A percentile compares a stretch with the other conserved stretches of the same genome.
These are phyloP conservation scores for Aspergillus aculeatinus DNA, from an alignment of 2,329 filamentous ascomycete genomes.

Conservation along the genomic window DNA sequence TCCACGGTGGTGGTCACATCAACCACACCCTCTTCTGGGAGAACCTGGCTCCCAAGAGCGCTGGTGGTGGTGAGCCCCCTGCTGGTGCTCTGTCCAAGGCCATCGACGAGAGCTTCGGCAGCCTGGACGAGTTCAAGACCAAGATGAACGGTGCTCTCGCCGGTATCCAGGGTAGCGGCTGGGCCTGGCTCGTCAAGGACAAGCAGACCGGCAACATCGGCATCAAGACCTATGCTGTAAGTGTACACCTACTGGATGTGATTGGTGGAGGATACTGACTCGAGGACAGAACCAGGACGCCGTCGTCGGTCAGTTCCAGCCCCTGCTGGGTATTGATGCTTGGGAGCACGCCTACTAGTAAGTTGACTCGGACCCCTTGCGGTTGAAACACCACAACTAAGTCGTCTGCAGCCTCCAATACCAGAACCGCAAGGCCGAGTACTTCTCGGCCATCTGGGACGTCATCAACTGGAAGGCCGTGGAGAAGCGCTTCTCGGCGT, in stretches of 20 bases:
- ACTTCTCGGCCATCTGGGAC: slow-evolving; percentile 91
- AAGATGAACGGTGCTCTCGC: slow-evolving; percentile 65
- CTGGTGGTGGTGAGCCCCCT: slow-evolving; percentile 63
- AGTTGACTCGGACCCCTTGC: slow-evolving; percentile 28
- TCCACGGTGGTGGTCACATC: slow-evolving; percentile 63
- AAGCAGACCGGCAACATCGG: slow-evolving; percentile 57
- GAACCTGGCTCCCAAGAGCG: slow-evolving; percentile 62
- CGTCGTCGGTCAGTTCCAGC: slow-evolving; percentile 77
- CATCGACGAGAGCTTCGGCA: slow-evolving; percentile 61
- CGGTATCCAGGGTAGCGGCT: slow-evolving; percentile 65
- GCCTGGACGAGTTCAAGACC: slow-evolving; percentile 59
- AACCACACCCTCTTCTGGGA: slow-evolving; percentile 68
- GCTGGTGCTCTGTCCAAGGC: slow-evolving; percentile 56
- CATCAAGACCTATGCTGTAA: slow-evolving; percentile 64
- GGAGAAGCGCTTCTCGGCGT: slow-evolving; percentile 66
- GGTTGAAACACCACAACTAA: slow-evolving; percentile 18
- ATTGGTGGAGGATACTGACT: no score
- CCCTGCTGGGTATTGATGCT: slow-evolving; percentile 84
- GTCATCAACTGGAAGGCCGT: slow-evolving; percentile 95
- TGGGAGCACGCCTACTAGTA: slow-evolving; percentile 96
- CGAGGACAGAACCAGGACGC: slow-evolving; percentile 73
- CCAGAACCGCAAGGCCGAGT: slow-evolving; percentile 95
- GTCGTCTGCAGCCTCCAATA: slow-evolving; percentile 68
- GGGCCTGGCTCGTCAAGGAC: slow-evolving; percentile 64
- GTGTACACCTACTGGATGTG: slow-evolving; percentile 16